Evolutionary conservation across 257 asterid genomes (phyloP).

Genomic region (Penstemon barbatus): DNA sequence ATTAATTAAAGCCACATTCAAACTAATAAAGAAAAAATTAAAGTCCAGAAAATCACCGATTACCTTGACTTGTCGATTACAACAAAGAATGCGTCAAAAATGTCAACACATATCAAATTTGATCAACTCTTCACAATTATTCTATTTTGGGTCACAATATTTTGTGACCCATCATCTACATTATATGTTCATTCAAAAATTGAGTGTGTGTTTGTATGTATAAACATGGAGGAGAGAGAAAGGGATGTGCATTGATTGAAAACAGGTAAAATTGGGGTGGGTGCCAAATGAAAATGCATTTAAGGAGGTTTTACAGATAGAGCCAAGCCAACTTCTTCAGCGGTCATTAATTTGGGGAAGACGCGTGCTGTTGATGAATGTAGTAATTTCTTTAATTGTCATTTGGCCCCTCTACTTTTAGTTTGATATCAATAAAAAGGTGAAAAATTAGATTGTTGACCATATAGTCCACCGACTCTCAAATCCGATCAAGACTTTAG

Average conservation of each 20-base stretch:
- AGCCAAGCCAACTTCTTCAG: slow-evolving; percentile 51
- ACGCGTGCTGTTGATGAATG: too few relatives aligned
- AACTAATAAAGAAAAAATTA: not conserved
- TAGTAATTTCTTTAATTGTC: too few relatives aligned
- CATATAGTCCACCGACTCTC: too few relatives aligned
- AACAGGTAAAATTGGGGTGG: slow-evolving; percentile 53
- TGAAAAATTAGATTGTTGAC: too few relatives aligned
- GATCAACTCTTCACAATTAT: slow-evolving; percentile 21
- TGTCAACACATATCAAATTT: slow-evolving; percentile 10
- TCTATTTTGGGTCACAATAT: slow-evolving; percentile 34
- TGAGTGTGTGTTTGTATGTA: not conserved
- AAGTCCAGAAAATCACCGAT: slow-evolving; percentile 25
- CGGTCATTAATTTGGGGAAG: slow-evolving; percentile 51
- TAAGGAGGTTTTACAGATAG: slow-evolving; percentile 34
- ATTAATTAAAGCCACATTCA: slow-evolving; percentile 25
- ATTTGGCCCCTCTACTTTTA: too few relatives aligned
- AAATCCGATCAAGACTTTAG: too few relatives aligned
- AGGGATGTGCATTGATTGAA: slow-evolving; percentile 45
- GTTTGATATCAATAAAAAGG: too few relatives aligned
- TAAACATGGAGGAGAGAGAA: slow-evolving; percentile 17
- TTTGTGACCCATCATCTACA: slow-evolving; percentile 26
- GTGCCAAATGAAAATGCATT: slow-evolving; percentile 57
- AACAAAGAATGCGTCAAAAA: slow-evolving; percentile 38
- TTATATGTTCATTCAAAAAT: slow-evolving; percentile 11
- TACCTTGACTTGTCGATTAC: slow-evolving; percentile 47